Evolutionary conservation across 495 filamentous ascomycete genomes (phyloP).

Genomic region (Aspergillus indologenus): DNA sequence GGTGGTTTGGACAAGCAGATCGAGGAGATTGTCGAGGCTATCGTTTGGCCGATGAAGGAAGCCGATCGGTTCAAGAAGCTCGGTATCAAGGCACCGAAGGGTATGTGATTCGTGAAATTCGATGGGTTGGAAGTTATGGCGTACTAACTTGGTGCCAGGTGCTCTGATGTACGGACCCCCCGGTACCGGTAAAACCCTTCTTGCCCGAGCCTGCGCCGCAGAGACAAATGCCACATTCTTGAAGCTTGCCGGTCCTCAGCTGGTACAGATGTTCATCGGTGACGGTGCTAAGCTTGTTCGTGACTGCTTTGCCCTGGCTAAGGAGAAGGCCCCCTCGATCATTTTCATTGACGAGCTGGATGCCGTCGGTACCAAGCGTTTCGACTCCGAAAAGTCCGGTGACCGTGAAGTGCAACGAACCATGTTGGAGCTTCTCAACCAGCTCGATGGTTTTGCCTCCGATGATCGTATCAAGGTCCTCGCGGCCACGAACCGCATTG

Average conservation of each 20-base stretch:
- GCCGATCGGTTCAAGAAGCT: constrained; percentile 99
- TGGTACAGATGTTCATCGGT: constrained; percentile 99
- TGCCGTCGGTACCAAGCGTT: constrained; percentile 96
- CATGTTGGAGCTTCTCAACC: constrained; percentile 98
- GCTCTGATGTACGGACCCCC: constrained; percentile 98
- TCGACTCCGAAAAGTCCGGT: constrained; percentile 97
- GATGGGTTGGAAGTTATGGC: constrained; percentile 1
- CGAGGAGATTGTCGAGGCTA: constrained; percentile 97
- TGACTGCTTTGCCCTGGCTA: constrained; percentile 94
- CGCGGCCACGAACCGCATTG: constrained; percentile 95
- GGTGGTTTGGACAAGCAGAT: constrained; percentile 99
- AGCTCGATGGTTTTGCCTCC: constrained; percentile 97
- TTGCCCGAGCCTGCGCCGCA: constrained; percentile 94
- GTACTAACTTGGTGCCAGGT: constrained; percentile 51
- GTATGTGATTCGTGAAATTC: constrained; percentile 46
- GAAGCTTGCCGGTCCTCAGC: constrained; percentile 94
- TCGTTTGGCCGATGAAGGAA: constrained; percentile 99
- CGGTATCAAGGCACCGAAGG: constrained; percentile 99
- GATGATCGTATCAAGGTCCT: constrained; percentile 99
- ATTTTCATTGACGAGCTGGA: constrained; percentile 99
- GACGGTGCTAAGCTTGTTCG: constrained; percentile 97
- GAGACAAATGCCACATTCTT: constrained; percentile 99
- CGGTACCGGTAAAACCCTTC: constrained; percentile 92
- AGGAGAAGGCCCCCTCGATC: constrained; percentile 97
- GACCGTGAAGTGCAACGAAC: constrained; percentile 98